Evolutionary conservation across 495 filamentous ascomycete genomes (phyloP), one percentile per base, ranked within the genome.

Genomic region (Glonium stellatum): DNA sequence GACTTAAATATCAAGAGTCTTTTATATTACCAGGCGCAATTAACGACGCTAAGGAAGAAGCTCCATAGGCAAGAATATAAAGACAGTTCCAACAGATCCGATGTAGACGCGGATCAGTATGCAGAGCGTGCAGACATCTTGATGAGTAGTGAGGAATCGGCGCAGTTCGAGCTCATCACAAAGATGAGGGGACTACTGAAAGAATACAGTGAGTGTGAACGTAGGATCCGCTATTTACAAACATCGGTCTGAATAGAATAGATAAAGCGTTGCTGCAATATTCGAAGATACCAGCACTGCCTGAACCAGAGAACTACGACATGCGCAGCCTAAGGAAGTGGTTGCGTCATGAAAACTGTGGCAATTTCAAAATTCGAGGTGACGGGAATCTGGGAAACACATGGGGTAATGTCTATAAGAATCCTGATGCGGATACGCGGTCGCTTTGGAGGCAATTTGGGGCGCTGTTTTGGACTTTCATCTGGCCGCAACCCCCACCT

Each of bases 1-100:
- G 70, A 72, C 22, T 58, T 66, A 18, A 70, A 70, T 48, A 53
- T 72, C 46, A 72, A 72, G 57, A 72, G 69, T 39, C 60, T 72
- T 4, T 49, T 72, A 9, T 72, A 72, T 50, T 72, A 67, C 56
- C 70, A 72, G 36, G 63, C 13, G 3, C 55, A 58, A 48, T 21
- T 58, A 15, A 19, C 41, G 13, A 2, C 1, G 5, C 21, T 49
- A 4, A 18, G 25, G 23, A 35, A 49, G 41, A 11, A 58, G n/a
- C 55, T 58, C 12, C 55, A 15, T 1, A 23, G 35, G 1, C n/a
- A 27, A 12, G 55, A 58, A 31, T 4, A 18, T n/a, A n/a, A n/a
- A n/a, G n/a, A n/a, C n/a, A n/a, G n/a, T n/a, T n/a, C n/a, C n/a
- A n/a, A n/a, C n/a, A n/a, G n/a, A n/a, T n/a, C n/a, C n/a, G n/a